phyloP scores from a whole-genome alignment of 352 stramenopile genomes.

The Plasmopara halstedii region DNA sequence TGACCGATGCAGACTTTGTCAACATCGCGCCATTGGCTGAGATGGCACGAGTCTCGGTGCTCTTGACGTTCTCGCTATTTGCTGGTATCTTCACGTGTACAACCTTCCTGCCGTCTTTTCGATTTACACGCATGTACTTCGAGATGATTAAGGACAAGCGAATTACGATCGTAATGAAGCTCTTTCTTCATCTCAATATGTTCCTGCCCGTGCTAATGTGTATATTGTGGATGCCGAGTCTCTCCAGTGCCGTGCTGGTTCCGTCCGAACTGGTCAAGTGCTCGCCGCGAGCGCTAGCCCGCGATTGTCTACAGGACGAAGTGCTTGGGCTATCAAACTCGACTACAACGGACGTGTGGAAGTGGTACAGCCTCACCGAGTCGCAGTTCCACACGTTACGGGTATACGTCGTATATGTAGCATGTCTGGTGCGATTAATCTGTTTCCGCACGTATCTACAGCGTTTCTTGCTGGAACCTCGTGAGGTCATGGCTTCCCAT shows the following conservation, averaged over 20 bases:
- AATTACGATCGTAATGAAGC: conserved; percentile 23
- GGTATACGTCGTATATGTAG: conserved; percentile 41
- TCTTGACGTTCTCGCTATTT: conserved; percentile 29
- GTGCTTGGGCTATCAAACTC: conserved; percentile 12
- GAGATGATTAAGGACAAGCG: conserved; percentile 51
- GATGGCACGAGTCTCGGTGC: conserved; percentile 20
- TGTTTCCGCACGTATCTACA: conserved; percentile 65
- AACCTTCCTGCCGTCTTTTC: conserved; percentile 60
- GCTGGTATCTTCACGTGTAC: conserved; percentile 55
- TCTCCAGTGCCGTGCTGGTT: conserved; percentile 42
- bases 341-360: conserved; percentile 13
- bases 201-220: conserved; percentile 49
- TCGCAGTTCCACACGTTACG: conserved; percentile 47
- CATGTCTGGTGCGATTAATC: conserved; percentile 37
- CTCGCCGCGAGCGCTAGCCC: conserved; percentile 26
- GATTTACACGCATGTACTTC: conserved; percentile 73
- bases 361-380: conserved; percentile 41
- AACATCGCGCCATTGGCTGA: conserved; percentile 31
- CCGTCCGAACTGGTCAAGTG: conserved; percentile 42
- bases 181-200: conserved; percentile 67
- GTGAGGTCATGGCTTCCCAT: conserved; percentile 55
- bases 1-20: conserved; percentile 49
- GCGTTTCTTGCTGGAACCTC: conserved; percentile 69
- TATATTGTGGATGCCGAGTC: conserved; percentile 45
- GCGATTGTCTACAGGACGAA: conserved; percentile 46